Base-by-base conservation (phyloP, 148 eudicot species). In the Diospyros kaki region DNA sequence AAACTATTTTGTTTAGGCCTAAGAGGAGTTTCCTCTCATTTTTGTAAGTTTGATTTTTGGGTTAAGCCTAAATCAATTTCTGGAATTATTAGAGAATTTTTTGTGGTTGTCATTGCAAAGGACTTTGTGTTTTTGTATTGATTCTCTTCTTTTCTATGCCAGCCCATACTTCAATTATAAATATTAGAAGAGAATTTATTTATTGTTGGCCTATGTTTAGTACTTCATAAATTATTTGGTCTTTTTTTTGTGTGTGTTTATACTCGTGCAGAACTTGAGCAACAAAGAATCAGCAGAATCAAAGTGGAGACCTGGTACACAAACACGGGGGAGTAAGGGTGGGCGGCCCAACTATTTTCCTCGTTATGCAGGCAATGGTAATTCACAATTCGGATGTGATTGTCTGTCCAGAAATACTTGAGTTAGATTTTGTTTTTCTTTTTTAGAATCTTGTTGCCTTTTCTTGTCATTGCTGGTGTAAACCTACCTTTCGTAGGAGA, bases 261-360 rank as follows among this genome's bases (percentile, higher is more conserved):
- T 66, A 51, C 76, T 64, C 12, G 43, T 82, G 69, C 78, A 84
- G 86, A 83, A 10, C 64, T 74, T 60, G 73, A 80, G 75, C 79
- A 77, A 55, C 78, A 81, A 81, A 72, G 90, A 84, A 64, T 55
- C 76, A 28, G 84, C 74, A 50, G 88, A 88, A 65, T 69, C 80
- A 59, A 82, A 81, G 77, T 78, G 87, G 85, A 86, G 69, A 17
- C 58, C 82, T 44, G 88, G 88, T 60, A 86, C 78, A 73, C 83
- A 83, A 66, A 84, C 84, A 55, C 79, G 89, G 65, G 83, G 87
- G 71, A 75, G 78, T 72, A 84, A 88, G 79, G 90, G 84, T 77
- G 90, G 89, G 60, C 84, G 85, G 68, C 91, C 86, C 58, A 85
- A 76, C 64, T 68, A 76, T 75, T 62, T 86, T 48, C 67, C 86